Percentiles rank a stretch among this genome's conserved stretches.
Conservation (phyloP, 495 filamentous ascomycete genomes). For the Hamigera avellanea region DNA sequence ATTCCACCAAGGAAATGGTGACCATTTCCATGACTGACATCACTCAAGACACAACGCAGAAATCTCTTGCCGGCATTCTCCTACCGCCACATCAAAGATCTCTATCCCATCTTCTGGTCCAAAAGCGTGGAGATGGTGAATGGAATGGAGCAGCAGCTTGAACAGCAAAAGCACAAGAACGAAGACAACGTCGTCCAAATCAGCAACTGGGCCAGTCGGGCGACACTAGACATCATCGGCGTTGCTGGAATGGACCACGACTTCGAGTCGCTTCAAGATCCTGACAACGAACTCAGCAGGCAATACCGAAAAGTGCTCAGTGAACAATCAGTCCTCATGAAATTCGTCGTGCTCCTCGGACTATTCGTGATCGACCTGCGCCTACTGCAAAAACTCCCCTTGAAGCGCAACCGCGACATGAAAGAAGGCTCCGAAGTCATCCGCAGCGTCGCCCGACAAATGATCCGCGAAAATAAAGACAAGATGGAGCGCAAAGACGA, state of each 20-base stretch:
- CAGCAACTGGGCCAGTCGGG: constrained; percentile 52
- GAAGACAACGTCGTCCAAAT: constrained; percentile 41
- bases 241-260: constrained; percentile 74
- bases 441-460: constrained; percentile 46
- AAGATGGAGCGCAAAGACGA: constrained; percentile 39
- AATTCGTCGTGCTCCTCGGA: constrained; percentile 27
- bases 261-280: constrained; percentile 59
- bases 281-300: constrained; percentile 46
- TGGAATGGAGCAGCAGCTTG: constrained; percentile 25
- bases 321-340: constrained; percentile 6
- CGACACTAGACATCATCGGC: constrained; percentile 84
- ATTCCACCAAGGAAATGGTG: neutral
- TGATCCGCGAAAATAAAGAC: constrained; percentile 58
- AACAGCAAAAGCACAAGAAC: constrained; percentile 6
- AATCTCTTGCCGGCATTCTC: constrained; percentile 75
- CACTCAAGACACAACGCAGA: constrained; percentile 49
- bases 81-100: constrained; percentile 74
- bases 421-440: constrained; percentile 42
- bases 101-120: constrained; percentile 75
- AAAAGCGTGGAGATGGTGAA: constrained; percentile 47
- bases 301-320: constrained; percentile 47
- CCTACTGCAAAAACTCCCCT: constrained; percentile 35
- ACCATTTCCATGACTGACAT: neutral
- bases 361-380: constrained; percentile 25
- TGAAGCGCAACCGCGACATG: constrained; percentile 55